Evolutionary conservation across 306 rosid species (phyloP), one percentile per base, ranked within the genome.

Genomic region (Pyrus betulifolia): DNA sequence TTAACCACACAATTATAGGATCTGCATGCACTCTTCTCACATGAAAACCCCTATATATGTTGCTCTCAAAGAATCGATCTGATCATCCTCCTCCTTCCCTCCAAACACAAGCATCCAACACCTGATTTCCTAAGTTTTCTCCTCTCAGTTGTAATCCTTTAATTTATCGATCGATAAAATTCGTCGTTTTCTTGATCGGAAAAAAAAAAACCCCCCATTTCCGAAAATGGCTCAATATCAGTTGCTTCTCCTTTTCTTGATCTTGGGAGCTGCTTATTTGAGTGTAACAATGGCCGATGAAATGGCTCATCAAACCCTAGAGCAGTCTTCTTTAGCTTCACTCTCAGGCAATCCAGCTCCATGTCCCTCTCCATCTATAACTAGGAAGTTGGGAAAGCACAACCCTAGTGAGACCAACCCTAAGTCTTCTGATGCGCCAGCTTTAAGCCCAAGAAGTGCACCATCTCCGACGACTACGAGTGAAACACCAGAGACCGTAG

Each of bases 381-480:
- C 55, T 30, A 88, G 98, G 44, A 93, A 93, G 67, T 75, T 87
- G 60, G 96, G 97, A 25, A 88, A 80, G 68, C 87, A 85, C 86
- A 79, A 80, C 33, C 46, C 40, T n/a, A 57, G 75, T 28, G 59
- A 35, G 35, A 35, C 57, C 30, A 80, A 55, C 4, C 70, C 57
- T n/a, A 80, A 55, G 11, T 67, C 76, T 13, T 70, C 68, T 58
- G 33, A 8, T 15, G 69, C 76, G 49, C 82, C 84, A 44, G 74
- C 81, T 58, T 85, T 75, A 31, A 75, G 84, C 45, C 88, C 88
- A 11, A 66, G 82, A 15, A 85, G 86, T 67, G 81, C 74, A 40
- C 77, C 79, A 59, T 79, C 80, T 61, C 19, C 31, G 2, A 7
- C 1, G 23, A 67, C 31, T 1, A 7, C 1, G 23, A 67, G 84